Percentiles rank a stretch among this genome's conserved stretches.
Conservation (phyloP, 441 rosid species). For the Brassica balearica region DNA sequence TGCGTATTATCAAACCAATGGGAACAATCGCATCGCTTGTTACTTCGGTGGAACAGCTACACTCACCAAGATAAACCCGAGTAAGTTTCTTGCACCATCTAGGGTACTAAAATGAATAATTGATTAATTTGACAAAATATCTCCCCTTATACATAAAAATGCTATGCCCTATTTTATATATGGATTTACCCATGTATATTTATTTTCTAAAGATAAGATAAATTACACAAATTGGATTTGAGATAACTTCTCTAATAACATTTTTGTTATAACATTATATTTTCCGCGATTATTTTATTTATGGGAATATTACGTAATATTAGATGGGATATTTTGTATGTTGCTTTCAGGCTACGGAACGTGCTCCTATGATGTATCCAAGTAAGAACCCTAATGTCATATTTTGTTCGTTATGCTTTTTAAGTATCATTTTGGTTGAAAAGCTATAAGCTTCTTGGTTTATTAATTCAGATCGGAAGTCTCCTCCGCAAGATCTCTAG, state of each 20-base stretch:
- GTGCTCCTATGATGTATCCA: constrained; percentile 58
- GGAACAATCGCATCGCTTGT: constrained; percentile 87
- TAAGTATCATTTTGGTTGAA: neutral
- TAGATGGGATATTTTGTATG: neutral
- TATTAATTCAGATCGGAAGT: constrained; percentile 49
- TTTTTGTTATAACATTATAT: neutral
- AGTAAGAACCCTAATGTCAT: constrained; percentile 49
- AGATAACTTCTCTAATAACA: neutral
- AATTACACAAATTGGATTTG: neutral
- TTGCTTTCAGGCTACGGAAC: constrained; percentile 68
- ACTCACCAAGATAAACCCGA: constrained; percentile 49
- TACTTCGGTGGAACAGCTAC: constrained; percentile 88
- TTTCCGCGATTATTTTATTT: neutral
- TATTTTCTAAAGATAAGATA: neutral
- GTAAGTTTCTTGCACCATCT: neutral
- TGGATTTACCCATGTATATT: neutral
- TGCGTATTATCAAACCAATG: constrained; percentile 63
- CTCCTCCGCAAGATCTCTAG: constrained; percentile 51
- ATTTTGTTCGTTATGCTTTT: neutral
- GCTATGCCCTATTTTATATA: neutral
- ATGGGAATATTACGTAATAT: neutral
- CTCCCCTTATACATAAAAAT: neutral
- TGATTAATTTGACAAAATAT: neutral
- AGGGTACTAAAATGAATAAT: neutral
- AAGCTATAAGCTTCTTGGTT: neutral